Evolutionary conservation across 768 basidiomycete genomes (phyloP).

Genomic region (Leccinum arenicola): DNA sequence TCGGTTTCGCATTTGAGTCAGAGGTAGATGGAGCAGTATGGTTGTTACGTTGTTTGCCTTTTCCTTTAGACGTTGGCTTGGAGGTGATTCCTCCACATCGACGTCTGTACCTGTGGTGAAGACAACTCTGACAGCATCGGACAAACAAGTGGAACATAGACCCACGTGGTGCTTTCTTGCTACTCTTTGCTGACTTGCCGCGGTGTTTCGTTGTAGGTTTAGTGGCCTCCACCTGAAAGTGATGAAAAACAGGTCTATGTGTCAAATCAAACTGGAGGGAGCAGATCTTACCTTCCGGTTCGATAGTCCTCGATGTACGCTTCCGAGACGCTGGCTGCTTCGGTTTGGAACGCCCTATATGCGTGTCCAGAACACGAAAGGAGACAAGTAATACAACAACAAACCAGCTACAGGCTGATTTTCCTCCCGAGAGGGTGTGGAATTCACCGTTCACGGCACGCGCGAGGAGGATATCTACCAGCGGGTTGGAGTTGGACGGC

Average conservation of each 20-base stretch:
- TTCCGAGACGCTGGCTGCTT: no score
- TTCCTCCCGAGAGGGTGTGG: not conserved
- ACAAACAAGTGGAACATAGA: not conserved
- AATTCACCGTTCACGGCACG: constrained; percentile 45
- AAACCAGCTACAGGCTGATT: constrained; percentile 12
- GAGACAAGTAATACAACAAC: not conserved
- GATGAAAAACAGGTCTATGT: not conserved
- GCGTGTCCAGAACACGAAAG: not conserved
- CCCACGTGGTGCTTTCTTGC: constrained; percentile 11
- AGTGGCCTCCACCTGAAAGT: not conserved
- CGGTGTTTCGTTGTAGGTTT: constrained; percentile 18
- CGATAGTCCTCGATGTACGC: no score
- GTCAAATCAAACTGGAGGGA: not conserved
- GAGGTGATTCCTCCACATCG: constrained; percentile 2
- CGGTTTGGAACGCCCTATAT: constrained; percentile 5
- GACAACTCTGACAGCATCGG: not conserved
- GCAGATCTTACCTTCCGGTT: not conserved
- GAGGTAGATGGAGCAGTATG: not conserved
- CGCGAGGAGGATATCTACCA: constrained; percentile 52
- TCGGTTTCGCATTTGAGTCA: no score
- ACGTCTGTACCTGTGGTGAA: not conserved
- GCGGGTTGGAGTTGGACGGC: constrained; percentile 44
- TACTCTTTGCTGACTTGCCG: constrained; percentile 10
- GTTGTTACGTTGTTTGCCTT: constrained; percentile 1
- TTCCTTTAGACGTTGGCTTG: constrained; percentile 11